Percentiles rank a stretch among this genome's conserved stretches.
Conservation (phyloP, 148 eudicot species). For the Rhododendron simsii region DNA sequence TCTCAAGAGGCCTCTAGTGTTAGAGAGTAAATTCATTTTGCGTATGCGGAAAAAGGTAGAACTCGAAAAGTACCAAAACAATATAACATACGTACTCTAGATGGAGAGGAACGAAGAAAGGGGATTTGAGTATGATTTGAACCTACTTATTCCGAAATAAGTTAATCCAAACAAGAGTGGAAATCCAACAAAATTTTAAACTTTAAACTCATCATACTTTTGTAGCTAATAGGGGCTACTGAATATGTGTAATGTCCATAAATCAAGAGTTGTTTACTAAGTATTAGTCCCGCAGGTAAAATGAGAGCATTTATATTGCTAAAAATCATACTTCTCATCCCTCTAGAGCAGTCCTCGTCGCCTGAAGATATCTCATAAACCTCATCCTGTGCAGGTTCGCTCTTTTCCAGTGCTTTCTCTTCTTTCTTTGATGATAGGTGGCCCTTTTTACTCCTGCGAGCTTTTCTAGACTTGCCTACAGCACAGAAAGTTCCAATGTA, state of each 20-base stretch:
- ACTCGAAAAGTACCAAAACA: not conserved
- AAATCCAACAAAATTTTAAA: not conserved
- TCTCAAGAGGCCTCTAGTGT: not conserved
- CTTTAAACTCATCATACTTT: not conserved
- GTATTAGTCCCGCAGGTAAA: not conserved
- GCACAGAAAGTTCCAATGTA: not conserved
- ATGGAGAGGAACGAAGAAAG: not conserved
- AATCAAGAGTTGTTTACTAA: not conserved
- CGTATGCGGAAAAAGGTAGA: not conserved
- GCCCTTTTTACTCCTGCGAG: constrained; percentile 27
- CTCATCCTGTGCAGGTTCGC: constrained; percentile 28
- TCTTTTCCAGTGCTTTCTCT: constrained; percentile 23
- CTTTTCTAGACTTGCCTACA: constrained; percentile 48
- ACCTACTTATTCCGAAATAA: not conserved
- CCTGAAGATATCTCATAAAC: constrained; percentile 71
- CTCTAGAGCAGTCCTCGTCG: constrained; percentile 69
- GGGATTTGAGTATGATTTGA: not conserved
- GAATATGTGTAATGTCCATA: not conserved
- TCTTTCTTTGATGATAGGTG: constrained; percentile 19
- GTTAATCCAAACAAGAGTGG: not conserved
- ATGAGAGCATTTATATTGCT: not conserved
- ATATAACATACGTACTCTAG: not conserved
- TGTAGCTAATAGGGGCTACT: not conserved
- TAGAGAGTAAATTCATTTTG: not conserved
- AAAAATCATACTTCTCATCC: constrained; percentile 76